A percentile compares a stretch with the other conserved stretches of the same genome.
Conservation (phyloP, 495 filamentous ascomycete species). For the Hypomontagnella monticulosa region DNA sequence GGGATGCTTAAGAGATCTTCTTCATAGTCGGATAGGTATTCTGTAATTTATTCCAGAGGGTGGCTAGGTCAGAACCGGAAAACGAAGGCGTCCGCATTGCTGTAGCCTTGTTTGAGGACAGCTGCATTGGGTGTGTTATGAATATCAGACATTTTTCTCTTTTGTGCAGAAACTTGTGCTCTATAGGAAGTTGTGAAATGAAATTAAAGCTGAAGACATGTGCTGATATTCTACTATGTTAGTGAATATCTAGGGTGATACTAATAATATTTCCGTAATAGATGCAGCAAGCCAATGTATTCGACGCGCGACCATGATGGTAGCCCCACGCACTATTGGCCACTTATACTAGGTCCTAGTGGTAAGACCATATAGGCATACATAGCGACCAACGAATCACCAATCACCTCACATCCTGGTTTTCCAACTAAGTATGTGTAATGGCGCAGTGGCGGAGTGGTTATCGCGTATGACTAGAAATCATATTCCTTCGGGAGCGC, state of each 20-base stretch:
- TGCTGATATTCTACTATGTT: not conserved
- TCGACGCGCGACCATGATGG: no score
- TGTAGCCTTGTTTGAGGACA: conserved; percentile 4
- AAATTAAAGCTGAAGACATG: not conserved
- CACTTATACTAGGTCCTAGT: no score
- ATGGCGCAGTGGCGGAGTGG: conserved; percentile 21
- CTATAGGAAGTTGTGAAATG: not conserved
- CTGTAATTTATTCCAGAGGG: conserved; percentile 7
- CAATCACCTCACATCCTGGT: no score
- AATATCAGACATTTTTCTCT: conserved; percentile 31
- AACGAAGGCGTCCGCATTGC: conserved; percentile 30
- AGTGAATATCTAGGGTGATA: not conserved
- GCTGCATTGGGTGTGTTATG: conserved; percentile 10
- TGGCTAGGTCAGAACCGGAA: conserved; percentile 21
- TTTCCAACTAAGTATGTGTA: not conserved
- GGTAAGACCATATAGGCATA: not conserved
- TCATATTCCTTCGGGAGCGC: conserved; percentile 25
- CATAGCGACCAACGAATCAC: no score
- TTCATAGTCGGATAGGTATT: not conserved
- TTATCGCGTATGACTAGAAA: conserved; percentile 25
- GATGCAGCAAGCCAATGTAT: no score
- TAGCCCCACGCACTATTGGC: no score
- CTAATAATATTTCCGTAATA: no score
- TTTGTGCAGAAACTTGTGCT: conserved; percentile 21
- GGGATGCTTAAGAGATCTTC: not conserved